Base-by-base conservation (phyloP, 176 grass and related monocot species). In the Raddia guianensis region DNA sequence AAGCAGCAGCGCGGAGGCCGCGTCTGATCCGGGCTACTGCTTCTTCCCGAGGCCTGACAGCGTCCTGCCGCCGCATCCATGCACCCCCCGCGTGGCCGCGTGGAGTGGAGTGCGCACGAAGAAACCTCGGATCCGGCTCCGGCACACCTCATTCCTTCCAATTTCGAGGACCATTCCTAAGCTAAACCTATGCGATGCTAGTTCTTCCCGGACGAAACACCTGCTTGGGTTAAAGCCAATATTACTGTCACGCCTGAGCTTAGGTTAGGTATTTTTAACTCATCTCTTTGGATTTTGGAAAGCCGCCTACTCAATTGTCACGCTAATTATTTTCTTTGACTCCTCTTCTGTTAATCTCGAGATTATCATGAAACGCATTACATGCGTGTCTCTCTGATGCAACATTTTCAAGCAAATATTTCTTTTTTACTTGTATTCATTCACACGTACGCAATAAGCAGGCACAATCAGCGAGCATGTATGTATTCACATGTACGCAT, bases 1-100 rank as follows among this genome's bases (percentile, higher is more conserved):
- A 1, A 14, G 21, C 21, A 13, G 34, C 3, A 40, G 37, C 37
- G 37, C 37, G 37, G 37, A 40, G 56, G 7, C 79, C 75, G 68
- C 88, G 80, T 75, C 66, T 70, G 83, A 90, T 90, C 72, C 76
- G 82, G 70, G 62, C 59, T 21, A 49, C 9, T 49, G 62, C 59
- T 49, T 9, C 66, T 78, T 85, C 79, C 88, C 79, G 66, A 87
- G 79, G 73, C 13, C 84, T 86, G 79, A 69, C 73, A 86, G 65
- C 83, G 66, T 90, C 78, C 87, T 78, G 77, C 47, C 78, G 78
- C 79, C 88, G 72, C 83, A 66, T 63, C 57, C 27, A 27, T 27
- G 27, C 27, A 27, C 27, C 27, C 27, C 27, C 3, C 5, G 1
- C 6, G 61, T 10, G 57, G 27, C 27, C 27, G 27, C 27, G 27